Percentiles rank a stretch among this genome's conserved stretches.
Conservation (phyloP, 2,329 filamentous ascomycete genomes). For the Mariannaea elegans region DNA sequence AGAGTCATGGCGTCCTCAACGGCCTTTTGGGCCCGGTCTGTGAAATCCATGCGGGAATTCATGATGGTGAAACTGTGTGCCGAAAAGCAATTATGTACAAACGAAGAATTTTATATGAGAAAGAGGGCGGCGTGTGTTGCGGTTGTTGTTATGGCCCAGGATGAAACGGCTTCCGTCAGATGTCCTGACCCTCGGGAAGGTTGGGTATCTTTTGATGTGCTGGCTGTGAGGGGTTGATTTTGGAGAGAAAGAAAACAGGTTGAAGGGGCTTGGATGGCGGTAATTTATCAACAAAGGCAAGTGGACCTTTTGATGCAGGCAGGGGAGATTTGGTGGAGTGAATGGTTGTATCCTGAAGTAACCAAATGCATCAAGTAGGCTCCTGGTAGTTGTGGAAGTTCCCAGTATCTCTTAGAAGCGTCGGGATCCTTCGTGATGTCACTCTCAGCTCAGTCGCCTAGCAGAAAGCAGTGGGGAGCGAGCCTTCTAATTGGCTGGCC, state of each 20-base stretch:
- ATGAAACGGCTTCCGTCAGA: slow-evolving; percentile 27
- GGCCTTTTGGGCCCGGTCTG: slow-evolving; percentile 89
- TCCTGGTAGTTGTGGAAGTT: slow-evolving; percentile 41
- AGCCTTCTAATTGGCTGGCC: slow-evolving; percentile 28
- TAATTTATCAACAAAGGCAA: slow-evolving; percentile 38
- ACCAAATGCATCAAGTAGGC: slow-evolving; percentile 35
- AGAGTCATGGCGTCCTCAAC: slow-evolving; percentile 88
- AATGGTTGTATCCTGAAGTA: slow-evolving; percentile 32
- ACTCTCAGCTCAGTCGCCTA: slow-evolving; percentile 30
- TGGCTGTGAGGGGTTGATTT: slow-evolving; percentile 10
- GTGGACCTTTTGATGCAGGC: slow-evolving; percentile 35
- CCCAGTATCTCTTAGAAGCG: slow-evolving; percentile 45
- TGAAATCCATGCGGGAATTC: slow-evolving; percentile 88
- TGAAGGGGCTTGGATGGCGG: slow-evolving; percentile 16
- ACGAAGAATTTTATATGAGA: slow-evolving; percentile 10
- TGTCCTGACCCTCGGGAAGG: slow-evolving; percentile 30
- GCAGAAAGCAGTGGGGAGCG: slow-evolving; percentile 31
- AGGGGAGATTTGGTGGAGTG: slow-evolving; percentile 28
- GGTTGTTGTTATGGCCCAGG: slow-evolving; percentile 16
- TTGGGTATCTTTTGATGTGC: slow-evolving; percentile 36
- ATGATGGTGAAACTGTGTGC: slow-evolving; percentile 56
- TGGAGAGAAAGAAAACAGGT: slow-evolving; percentile 17
- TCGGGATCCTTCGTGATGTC: slow-evolving; percentile 47
- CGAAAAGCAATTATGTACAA: background rate
- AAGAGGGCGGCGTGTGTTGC: slow-evolving; percentile 3